Percentiles rank a stretch among this genome's conserved stretches.
phyloP scores from a whole-genome alignment of 768 basidiomycete species.

The Trametopsis cervina region DNA sequence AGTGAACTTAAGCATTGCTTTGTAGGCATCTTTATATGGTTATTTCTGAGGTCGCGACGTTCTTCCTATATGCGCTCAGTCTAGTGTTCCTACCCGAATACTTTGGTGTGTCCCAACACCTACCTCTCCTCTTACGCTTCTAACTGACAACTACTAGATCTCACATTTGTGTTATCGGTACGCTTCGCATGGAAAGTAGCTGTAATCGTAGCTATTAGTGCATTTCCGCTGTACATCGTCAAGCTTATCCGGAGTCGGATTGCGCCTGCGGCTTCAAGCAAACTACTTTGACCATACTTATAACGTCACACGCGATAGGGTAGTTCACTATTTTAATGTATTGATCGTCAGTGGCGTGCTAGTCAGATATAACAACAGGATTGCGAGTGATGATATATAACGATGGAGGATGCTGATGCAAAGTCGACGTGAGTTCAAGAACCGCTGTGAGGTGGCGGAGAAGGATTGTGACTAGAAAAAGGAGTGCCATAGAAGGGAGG shows the following conservation, averaged over 20 bases:
- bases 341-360: slow-evolving; percentile 23
- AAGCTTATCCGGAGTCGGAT: slow-evolving; percentile 81
- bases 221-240: slow-evolving; percentile 85
- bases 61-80: slow-evolving; percentile 82
- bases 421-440: slow-evolving; percentile 16
- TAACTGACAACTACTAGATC: slow-evolving; percentile 44
- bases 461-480: slow-evolving; percentile 43
- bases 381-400: slow-evolving; percentile 22
- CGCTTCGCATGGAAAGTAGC: slow-evolving; percentile 93
- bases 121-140: slow-evolving; percentile 6
- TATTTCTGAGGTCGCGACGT: slow-evolving; percentile 81
- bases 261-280: slow-evolving; percentile 90
- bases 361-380: slow-evolving; percentile 20
- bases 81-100: slow-evolving; percentile 95
- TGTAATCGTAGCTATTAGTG: slow-evolving; percentile 90
- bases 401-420: slow-evolving; percentile 16
- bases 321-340: slow-evolving; percentile 14
- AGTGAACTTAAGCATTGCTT: background rate
- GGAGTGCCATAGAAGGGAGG: slow-evolving; percentile 39
- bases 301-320: background rate
- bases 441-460: slow-evolving; percentile 38
- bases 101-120: slow-evolving; percentile 62
- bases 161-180: slow-evolving; percentile 83
- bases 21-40: slow-evolving; percentile 93
- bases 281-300: slow-evolving; percentile 51